A percentile compares a stretch with the other conserved stretches of the same genome.
Conservation (phyloP, 306 rosid species). For the Myrica gale region DNA sequence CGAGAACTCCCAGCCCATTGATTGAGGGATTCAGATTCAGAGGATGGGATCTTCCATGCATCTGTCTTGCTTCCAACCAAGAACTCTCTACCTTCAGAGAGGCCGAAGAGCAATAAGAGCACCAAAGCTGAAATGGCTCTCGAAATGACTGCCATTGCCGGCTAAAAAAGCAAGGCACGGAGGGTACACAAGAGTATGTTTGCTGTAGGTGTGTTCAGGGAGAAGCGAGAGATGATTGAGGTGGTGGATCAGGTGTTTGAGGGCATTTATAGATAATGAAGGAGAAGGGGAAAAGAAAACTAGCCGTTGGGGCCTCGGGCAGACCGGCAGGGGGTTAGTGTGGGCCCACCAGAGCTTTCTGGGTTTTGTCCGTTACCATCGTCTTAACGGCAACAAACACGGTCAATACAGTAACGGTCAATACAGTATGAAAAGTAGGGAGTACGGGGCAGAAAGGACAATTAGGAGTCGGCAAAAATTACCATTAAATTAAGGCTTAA, state of each 20-base stretch:
- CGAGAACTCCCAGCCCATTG: conserved; percentile 73
- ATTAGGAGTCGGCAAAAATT: too few relatives aligned
- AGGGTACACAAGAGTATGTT: background rate
- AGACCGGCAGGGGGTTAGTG: conserved; percentile 11
- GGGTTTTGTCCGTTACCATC: background rate
- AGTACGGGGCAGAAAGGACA: background rate
- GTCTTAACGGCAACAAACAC: conserved; percentile 9
- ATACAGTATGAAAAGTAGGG: background rate
- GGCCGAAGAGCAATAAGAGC: conserved; percentile 38
- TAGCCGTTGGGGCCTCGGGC: conserved; percentile 64
- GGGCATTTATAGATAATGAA: conserved; percentile 33
- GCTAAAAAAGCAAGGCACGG: background rate
- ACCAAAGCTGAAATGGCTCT: conserved; percentile 35
- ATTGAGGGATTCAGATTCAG: conserved; percentile 64
- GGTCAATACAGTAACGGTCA: too few relatives aligned
- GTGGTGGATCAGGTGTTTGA: background rate
- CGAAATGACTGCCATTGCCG: conserved; percentile 46
- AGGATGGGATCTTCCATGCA: conserved; percentile 79
- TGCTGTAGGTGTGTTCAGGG: background rate
- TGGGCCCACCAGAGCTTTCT: conserved; percentile 11
- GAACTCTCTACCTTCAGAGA: conserved; percentile 61
- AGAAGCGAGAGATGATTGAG: conserved; percentile 6
- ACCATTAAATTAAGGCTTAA: too few relatives aligned
- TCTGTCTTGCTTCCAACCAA: conserved; percentile 66
- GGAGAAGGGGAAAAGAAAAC: conserved; percentile 23